Base-by-base conservation (phyloP, 305 asterid species). In the Fraxinus albicans region DNA sequence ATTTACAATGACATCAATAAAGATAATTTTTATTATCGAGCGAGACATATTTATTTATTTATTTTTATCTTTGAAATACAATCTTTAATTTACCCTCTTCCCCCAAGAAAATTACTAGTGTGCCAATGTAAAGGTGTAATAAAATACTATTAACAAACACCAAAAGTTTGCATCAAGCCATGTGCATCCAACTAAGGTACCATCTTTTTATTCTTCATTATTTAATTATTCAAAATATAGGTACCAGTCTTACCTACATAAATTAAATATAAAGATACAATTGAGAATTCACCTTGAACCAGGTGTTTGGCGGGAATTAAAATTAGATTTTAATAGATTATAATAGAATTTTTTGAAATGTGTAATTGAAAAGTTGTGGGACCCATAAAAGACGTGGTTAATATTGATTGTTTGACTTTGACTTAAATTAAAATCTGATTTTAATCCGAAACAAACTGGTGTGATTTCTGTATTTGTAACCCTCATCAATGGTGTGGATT, bases 171-270 rank as follows among this genome's bases (percentile, higher is more conserved):
- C 81, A 76, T 80, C 13, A 82, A 77, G 70, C 34, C 81, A 77
- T 77, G 85, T 82, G 85, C 80, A 53, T 17, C 84, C 84, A 81
- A 81, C 80, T 60, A 58, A 3, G 4, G 76, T 33, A 42, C 70
- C 81, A 67, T 77, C 82, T 77, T 77, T 82, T 82, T 23, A 82
- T 77, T 58, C 8, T 53, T 53, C 63, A 53, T 53, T 53, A 53
- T 53, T 53, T 53, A 17, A 53, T 53, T 53, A 53, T 53, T 53
- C 23, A 6, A 50, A 50, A 50, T 17, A 50, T 38, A 76, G 58
- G 35, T 38, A 19, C 6, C 79, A 42, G 9, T 23, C 79, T 21
- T 36, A n/a, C 60, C 35, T 76, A 76, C 12, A 76, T 42, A 40
- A 40, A 70, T 70, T 53, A 17, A 53, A 53, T 53, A 53, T 53